Evolutionary conservation across 2,329 filamentous ascomycete species (phyloP), one percentile per base, ranked within the genome.

Genomic region (Apiospora malaysiana): DNA sequence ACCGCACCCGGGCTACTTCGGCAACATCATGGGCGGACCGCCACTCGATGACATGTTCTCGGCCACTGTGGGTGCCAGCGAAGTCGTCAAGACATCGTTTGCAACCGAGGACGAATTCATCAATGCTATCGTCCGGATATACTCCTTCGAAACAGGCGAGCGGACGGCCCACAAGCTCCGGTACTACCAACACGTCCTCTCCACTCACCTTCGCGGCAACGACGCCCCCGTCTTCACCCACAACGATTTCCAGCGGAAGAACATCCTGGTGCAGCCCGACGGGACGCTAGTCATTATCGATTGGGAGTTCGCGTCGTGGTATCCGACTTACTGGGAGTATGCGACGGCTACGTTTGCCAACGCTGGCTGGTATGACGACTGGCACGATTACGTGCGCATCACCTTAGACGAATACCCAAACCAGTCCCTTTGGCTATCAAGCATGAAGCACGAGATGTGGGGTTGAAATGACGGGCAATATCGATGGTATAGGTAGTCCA

Each of bases 1-100:
- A 23, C 69, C 25, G 21, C 49, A 66, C n/a, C 67, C 72, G 42
- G 66, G 63, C 66, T 71, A 71, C 66, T 68, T 59, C 25, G 51
- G 51, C 51, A 59, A 59, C 25, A 59, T 59, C 25, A 32, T 32
- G 25, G 51, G 51, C 25, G 51, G 51, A 59, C 51, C 51, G 25
- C 51, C 51, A 21, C 51, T 59, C 25, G 51, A 59, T 9, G 51
- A 59, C 14, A 59, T 32, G 51, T 59, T 59, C 25, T 32, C 51
- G 16, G 25, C 14, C 25, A 59, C 51, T 32, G 51, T 32, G 51
- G 51, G 25, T 21, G 51, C 25, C 25, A 32, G 25, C 51, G 51
- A 59, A 32, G 51, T 59, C 14, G 14, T 59, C 51, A 59, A 59
- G 14, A 59, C 51, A 32, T 59, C 51, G 25, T 32, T 59, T 37